Evolutionary conservation across 345 rosid species (phyloP).

Genomic region (Eucalyptus marginata): DNA sequence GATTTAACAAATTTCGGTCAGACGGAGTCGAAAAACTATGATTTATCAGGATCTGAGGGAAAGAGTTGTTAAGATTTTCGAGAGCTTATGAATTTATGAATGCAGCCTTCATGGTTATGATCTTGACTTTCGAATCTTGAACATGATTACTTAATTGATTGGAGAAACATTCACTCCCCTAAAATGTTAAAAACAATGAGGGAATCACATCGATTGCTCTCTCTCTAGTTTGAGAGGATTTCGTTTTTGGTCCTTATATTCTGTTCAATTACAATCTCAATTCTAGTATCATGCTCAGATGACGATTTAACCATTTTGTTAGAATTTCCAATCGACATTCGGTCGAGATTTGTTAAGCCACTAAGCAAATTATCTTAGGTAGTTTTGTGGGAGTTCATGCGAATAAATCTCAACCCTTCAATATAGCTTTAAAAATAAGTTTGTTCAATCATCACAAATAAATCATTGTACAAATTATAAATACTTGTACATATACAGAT

Average conservation of each 20-base stretch:
- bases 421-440: not conserved
- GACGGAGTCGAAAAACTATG: not conserved
- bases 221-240: not conserved
- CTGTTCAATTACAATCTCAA: not conserved
- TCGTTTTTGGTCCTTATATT: not conserved
- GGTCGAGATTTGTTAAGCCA: not conserved
- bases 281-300: rapidly evolving
- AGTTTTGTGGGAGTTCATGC: not conserved
- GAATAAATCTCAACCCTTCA: not conserved
- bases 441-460: not conserved
- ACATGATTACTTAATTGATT: not conserved
- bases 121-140: not conserved
- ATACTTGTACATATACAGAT: not conserved
- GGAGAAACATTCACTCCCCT: not conserved
- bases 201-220: not conserved
- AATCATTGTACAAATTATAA: not conserved
- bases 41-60: rapidly evolving
- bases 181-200: not conserved
- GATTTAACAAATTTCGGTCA: not conserved
- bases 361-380: not conserved
- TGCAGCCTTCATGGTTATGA: rapidly evolving
- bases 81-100: not conserved
- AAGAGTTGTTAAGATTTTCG: not conserved
- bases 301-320: not conserved
- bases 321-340: not conserved